phyloP scores from a whole-genome alignment of 2,329 filamentous ascomycete genomes.

The Pyricularia grisea region DNA sequence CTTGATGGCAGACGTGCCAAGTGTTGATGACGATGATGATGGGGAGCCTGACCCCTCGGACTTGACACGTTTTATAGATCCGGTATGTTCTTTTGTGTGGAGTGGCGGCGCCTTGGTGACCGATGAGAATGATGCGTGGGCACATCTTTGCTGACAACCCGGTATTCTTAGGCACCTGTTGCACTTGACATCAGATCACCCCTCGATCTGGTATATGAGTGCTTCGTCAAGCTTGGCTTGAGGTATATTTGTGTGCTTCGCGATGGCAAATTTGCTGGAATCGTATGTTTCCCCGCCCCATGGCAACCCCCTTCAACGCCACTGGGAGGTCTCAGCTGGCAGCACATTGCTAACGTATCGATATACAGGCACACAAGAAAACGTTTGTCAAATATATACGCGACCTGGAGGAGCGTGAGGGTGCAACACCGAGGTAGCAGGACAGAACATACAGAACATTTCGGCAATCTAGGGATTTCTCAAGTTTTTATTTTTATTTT shows the following conservation, averaged over 20 bases:
- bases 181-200: constrained; percentile 81
- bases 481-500: not conserved
- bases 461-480: not conserved
- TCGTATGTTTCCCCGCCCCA: constrained; percentile 49
- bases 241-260: constrained; percentile 84
- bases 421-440: not conserved
- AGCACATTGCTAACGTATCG: constrained; percentile 8
- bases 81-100: constrained; percentile 38
- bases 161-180: constrained; percentile 56
- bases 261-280: constrained; percentile 77
- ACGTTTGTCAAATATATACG: constrained; percentile 91
- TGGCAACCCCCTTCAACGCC: not conserved
- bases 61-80: constrained; percentile 87
- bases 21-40: constrained; percentile 55
- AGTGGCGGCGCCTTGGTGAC: not conserved
- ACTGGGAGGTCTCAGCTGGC: not conserved
- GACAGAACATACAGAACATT: too few relatives aligned
- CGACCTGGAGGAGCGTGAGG: constrained; percentile 51
- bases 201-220: constrained; percentile 93
- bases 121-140: not conserved
- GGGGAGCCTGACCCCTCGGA: constrained; percentile 59
- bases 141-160: constrained; percentile 8
- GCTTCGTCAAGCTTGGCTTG: constrained; percentile 87
- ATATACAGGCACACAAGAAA: constrained; percentile 78
- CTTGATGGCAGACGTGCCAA: constrained; percentile 65